Percentiles rank a stretch among this genome's conserved stretches.
Evolutionary conservation across 371 early-diverging fungal species (phyloP).

Genomic region (Smittium culicis): DNA sequence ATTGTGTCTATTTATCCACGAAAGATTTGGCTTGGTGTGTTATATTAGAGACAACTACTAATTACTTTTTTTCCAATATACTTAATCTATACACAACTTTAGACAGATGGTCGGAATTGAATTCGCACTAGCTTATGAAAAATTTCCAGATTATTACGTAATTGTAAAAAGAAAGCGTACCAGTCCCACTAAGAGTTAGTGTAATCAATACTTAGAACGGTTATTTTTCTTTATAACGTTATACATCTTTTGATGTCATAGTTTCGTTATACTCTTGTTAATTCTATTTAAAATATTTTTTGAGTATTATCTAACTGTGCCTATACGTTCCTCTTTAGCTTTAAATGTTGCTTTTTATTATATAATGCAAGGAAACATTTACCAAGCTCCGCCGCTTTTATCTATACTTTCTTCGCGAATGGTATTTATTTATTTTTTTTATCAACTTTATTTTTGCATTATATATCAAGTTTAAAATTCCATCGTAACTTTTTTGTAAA

Average conservation of each 20-base stretch:
- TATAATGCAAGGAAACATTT: conserved; percentile 80
- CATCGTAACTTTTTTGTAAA: background rate
- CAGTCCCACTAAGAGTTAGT: conserved; percentile 43
- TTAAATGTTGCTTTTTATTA: conserved; percentile 61
- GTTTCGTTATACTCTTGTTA: too few species aligned
- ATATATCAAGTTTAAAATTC: background rate
- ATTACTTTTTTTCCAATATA: conserved; percentile 8
- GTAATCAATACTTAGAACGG: conserved; percentile 8
- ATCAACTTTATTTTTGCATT: background rate
- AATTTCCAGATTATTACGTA: conserved; percentile 63
- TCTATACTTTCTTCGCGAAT: conserved; percentile 67
- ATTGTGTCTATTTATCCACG: too few species aligned
- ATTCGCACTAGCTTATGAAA: conserved; percentile 61
- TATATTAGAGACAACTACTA: too few species aligned
- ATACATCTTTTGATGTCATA: too few species aligned
- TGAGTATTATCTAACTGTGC: background rate
- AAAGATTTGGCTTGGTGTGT: too few species aligned
- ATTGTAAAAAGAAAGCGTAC: conserved; percentile 64
- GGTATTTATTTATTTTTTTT: conserved; percentile 36
- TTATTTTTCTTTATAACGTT: too few species aligned
- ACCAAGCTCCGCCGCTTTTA: conserved; percentile 75
- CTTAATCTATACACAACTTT: background rate
- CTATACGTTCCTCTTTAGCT: conserved; percentile 35
- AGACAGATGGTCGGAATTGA: conserved; percentile 80
- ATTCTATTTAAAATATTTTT: too few species aligned